Evolutionary conservation across 345 rosid species (phyloP), one percentile per base, ranked within the genome.

Genomic region (Populus alba): DNA sequence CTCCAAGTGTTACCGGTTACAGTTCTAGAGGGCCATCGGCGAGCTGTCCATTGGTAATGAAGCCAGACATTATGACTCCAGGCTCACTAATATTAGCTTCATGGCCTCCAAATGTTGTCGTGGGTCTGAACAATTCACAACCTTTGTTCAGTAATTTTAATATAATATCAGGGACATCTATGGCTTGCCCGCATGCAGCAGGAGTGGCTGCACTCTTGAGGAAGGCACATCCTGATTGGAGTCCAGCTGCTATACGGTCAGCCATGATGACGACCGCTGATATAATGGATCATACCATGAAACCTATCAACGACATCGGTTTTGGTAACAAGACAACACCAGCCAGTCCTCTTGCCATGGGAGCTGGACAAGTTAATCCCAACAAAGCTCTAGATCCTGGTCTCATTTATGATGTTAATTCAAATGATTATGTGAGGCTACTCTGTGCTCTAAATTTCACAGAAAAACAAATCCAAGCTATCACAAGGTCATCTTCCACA

Each of bases 21-120:
- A 89, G 86, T 80, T 91, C 92, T 1, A 83, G 88, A 78, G 94
- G 94, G 6, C 92, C 94, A 12, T 89, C 94, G 15, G 76, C 43
- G 8, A 85, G 90, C 78, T 86, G 85, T 53, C 90, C 88, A 4
- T 37, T 33, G 39, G 84, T 89, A n/a, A 69, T 91, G 65, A 91
- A 91, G 73, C 94, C 92, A 2, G 91, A 87, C 43, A 74, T 89
- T 41, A 79, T 87, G 87, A 89, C 89, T 66, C 92, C 91, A 0
- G 94, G 92, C 2, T 25, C 70, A 1, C 65, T 69, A 6, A 57
- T 91, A 77, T 74, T 91, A 38, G 92, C 95, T 4, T 80, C 90
- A 3, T 91, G 92, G 92, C 87, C 91, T 38, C 49, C 38, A 18
- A 88, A 82, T n/a, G 5, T 16, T 6, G 71, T 41, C 13, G 85